A percentile compares a stretch with the other conserved stretches of the same genome.
phyloP scores from a whole-genome alignment of 257 asterid genomes.

The Rhazya stricta region DNA sequence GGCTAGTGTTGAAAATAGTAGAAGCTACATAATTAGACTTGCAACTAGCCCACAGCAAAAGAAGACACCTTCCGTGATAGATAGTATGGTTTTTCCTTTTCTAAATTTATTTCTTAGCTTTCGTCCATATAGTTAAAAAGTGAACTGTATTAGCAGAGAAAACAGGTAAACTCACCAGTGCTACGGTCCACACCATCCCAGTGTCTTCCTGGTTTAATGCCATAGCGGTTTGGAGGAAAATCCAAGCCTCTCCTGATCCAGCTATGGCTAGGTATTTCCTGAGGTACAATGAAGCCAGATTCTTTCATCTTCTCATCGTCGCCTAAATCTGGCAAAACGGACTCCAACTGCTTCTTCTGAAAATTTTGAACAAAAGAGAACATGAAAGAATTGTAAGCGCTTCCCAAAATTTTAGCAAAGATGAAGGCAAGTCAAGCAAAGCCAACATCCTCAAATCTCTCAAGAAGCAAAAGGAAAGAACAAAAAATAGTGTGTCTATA shows the following conservation, averaged over 20 bases:
- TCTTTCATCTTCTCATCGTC: conserved; percentile 70
- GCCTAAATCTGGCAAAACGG: conserved; percentile 58
- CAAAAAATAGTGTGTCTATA: no score
- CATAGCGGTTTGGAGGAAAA: conserved; percentile 76
- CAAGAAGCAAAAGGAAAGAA: neutral
- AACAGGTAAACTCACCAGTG: conserved; percentile 40
- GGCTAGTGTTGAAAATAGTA: neutral
- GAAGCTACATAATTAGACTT: neutral
- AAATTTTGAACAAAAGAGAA: conserved; percentile 1
- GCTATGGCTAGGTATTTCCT: conserved; percentile 69
- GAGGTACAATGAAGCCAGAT: conserved; percentile 83
- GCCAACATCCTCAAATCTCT: neutral
- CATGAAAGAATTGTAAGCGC: neutral
- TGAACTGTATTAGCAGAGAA: neutral
- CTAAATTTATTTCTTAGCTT: no score
- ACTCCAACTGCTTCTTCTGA: conserved; percentile 57
- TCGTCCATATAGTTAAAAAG: neutral
- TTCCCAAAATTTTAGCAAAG: neutral
- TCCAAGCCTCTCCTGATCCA: conserved; percentile 72
- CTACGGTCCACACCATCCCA: conserved; percentile 98
- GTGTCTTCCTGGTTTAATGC: conserved; percentile 87
- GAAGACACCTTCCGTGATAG: neutral
- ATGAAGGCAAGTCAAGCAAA: conserved; percentile 1
- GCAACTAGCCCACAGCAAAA: neutral
- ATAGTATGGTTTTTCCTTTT: neutral